Conservation (phyloP, 176 grass and related monocot species). For the Panicum miliaceum region DNA sequence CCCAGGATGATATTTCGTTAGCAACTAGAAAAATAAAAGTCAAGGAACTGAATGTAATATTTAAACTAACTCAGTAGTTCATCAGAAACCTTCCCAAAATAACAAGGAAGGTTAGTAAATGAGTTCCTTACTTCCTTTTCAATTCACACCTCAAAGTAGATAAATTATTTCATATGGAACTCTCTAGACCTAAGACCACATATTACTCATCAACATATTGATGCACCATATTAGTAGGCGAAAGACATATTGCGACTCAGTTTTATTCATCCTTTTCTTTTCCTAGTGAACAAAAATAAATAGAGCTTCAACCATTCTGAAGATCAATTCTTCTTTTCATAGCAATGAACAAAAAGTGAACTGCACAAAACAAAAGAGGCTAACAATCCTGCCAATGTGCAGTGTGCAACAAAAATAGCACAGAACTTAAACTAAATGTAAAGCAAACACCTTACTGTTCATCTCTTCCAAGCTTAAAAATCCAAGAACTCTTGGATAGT, state of each 20-base stretch:
- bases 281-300: not conserved
- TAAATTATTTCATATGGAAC: not conserved
- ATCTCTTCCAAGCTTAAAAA: conserved; percentile 89
- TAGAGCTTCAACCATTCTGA: not conserved
- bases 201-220: not conserved
- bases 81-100: not conserved
- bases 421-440: conserved; percentile 37
- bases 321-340: not conserved
- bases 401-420: conserved; percentile 1
- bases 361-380: not conserved
- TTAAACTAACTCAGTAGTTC: not conserved
- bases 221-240: not conserved
- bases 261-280: not conserved
- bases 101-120: not conserved
- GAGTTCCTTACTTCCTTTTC: not conserved
- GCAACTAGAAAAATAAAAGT: not conserved
- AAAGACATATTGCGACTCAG: not conserved
- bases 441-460: conserved; percentile 90
- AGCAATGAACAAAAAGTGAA: not conserved
- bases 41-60: not conserved
- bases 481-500: conserved; percentile 89
- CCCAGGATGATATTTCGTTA: conserved; percentile 23
- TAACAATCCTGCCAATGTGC: not conserved
- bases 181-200: not conserved
- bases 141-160: not conserved